These are phyloP conservation scores for Fusarium penzigii DNA, from an alignment of 2,329 filamentous ascomycete species.

Conservation along the genomic window DNA sequence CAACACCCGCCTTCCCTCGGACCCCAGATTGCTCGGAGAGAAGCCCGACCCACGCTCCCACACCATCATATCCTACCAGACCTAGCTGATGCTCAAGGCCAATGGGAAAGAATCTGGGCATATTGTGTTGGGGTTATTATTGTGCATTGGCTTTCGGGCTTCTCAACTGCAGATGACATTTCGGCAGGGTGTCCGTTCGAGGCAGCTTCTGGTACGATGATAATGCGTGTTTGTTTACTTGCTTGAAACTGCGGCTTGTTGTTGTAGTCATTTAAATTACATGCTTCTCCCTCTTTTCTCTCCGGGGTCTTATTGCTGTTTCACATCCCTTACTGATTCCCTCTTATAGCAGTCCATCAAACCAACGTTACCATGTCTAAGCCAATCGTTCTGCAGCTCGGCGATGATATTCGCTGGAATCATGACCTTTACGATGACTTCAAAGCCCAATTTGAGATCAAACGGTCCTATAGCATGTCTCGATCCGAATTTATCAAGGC, in stretches of 20 bases:
- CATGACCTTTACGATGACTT: conserved; percentile 27
- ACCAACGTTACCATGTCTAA: conserved; percentile 19
- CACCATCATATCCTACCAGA: not conserved
- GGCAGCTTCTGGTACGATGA: not conserved
- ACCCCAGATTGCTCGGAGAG: not conserved
- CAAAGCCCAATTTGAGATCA: conserved; percentile 26
- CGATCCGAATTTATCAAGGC: conserved; percentile 27
- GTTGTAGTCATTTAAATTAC: not conserved
- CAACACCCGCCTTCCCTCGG: not conserved
- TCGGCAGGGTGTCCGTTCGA: not conserved
- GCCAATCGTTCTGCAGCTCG: conserved; percentile 30
- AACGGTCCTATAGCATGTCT: conserved; percentile 28
- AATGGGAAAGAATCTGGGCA: not conserved
- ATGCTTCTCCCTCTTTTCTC: not conserved
- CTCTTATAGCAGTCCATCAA: not conserved
- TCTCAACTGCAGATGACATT: not conserved
- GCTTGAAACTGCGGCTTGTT: conserved; percentile 2
- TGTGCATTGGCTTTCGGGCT: not conserved
- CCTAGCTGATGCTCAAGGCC: not conserved
- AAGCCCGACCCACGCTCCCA: not conserved
- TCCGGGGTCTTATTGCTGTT: not conserved
- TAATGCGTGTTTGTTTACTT: not conserved
- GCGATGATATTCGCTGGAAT: conserved; percentile 30
- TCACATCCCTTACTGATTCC: no score
- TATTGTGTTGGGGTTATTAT: not conserved